These are phyloP conservation scores for Epichloe aotearoae DNA, from an alignment of 2,329 filamentous ascomycete species.

Conservation along the genomic window DNA sequence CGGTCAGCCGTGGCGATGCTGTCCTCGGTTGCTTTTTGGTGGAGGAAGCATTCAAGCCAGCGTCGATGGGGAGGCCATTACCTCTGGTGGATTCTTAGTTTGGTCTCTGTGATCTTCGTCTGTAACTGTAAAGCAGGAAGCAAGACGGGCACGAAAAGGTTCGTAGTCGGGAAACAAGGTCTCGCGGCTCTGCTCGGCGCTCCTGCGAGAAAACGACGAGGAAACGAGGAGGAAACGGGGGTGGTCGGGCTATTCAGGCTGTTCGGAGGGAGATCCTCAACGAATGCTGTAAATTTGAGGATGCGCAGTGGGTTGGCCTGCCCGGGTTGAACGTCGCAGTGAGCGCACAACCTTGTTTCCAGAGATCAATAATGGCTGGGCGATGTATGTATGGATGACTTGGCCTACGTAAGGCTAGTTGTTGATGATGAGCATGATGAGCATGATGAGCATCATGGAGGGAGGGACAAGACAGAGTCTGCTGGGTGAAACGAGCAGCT, in stretches of 20 bases:
- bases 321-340: background rate
- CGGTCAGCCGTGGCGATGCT: background rate
- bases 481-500: background rate
- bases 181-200: background rate
- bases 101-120: background rate
- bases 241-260: background rate
- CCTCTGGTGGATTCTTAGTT: background rate
- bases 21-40: background rate
- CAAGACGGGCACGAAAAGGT: too few species aligned
- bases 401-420: background rate
- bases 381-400: background rate
- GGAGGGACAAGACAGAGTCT: background rate
- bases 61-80: background rate
- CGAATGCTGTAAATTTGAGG: background rate
- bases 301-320: background rate
- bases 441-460: background rate
- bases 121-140: too few species aligned
- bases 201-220: too few species aligned
- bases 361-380: background rate
- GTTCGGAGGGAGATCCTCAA: background rate
- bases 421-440: background rate
- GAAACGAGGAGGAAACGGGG: background rate
- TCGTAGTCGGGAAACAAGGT: too few species aligned
- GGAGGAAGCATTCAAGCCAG: slow-evolving; percentile 2
- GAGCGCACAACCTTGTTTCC: background rate